Evolutionary conservation across 768 basidiomycete species (phyloP), one percentile per base, ranked within the genome.

Genomic region (Termitomyces eurrhizus): DNA sequence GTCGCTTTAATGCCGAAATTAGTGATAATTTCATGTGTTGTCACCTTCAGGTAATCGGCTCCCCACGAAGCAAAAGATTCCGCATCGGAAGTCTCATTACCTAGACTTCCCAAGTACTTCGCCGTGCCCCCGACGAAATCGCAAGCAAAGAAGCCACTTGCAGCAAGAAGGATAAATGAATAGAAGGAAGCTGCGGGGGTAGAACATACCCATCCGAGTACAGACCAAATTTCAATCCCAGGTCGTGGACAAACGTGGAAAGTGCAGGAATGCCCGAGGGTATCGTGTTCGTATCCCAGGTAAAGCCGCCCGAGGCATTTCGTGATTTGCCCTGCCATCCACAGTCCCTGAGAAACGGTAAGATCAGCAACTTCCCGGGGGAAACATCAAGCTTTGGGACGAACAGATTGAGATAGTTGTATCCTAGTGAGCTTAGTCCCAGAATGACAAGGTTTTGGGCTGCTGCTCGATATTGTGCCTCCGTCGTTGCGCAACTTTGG

Each of bases 201-300:
- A 53, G 14, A 12, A 56, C 71, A 36, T 66, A 77, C 78, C 71
- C 76, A 46, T 69, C 64, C 60, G 90, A 90, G 82, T 74, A 80
- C 82, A 72, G 84, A 76, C 69, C 91, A 86, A 75, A 92, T 81
- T 63, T 86, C 82, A 70, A 86, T 8, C 77, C 78, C 35, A 74
- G 65, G 49, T 65, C 67, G 58, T 77, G 76, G 21, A 78, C 64
- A 56, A 74, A 78, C 14, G 74, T 68, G 21, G 71, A 71, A 49
- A 79, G 66, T 1, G 77, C 74, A 9, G 77, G 74, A 32, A 77
- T 69, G 4, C 78, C 78, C 1, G 71, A 70, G 21, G 78, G 78
- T 41, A 77, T 67, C 32, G 67, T 73, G 14, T 71, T 73, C 2
- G 71, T 73, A 64, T 77, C 72, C 79, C 79, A 81, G 7, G 79